Base-by-base conservation (phyloP, 2,329 filamentous ascomycete genomes). In the Aspergillus tanneri region DNA sequence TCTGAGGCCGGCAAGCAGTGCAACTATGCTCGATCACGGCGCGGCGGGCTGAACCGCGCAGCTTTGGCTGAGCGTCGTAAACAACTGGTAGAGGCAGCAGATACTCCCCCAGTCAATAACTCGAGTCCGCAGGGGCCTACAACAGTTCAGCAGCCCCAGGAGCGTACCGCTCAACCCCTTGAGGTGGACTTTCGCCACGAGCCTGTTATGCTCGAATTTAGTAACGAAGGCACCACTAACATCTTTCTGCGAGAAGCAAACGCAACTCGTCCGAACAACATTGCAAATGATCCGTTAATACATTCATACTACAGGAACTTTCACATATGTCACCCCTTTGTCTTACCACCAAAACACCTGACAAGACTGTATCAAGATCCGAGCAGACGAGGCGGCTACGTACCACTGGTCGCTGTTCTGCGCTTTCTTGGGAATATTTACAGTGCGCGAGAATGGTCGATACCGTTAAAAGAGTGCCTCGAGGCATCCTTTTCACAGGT, bases 11-110 rank as follows among this genome's bases (percentile, higher is more conserved):
- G 68, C 21, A 74, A 74, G 48, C 63, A 72, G 22, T 79, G 76
- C 47, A 69, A 68, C 48, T 79, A 78, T 59, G 67, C 73, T 16
- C 72, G 72, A 52, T 79, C 77, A 10, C 68, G 76, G 27, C 67
- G 77, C 55, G 76, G 77, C 2, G 63, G 58, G 5, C 24, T 57
- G n/a, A 46, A 53, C 36, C 55, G 56, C 11, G 57, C 56, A 53
- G 45, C 62, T n/a, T 27, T 61, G 51, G 49, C 59, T 23, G 48
- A 60, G 46, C 47, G 54, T 46, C 52, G 56, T 34, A 57, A 58
- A 52, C 43, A 49, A 41, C 41, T 59, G 24, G 44, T 49, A 14
- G 40, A 22, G 2, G 21, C 24, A 2, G 52, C 32, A 3, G 18
- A 35, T 25, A 16, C 22, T 6, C 6, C 11, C 11, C 12, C 28